phyloP scores from a whole-genome alignment of 2,329 filamentous ascomycete genomes.

The Chrysosporium keratinophilum region DNA sequence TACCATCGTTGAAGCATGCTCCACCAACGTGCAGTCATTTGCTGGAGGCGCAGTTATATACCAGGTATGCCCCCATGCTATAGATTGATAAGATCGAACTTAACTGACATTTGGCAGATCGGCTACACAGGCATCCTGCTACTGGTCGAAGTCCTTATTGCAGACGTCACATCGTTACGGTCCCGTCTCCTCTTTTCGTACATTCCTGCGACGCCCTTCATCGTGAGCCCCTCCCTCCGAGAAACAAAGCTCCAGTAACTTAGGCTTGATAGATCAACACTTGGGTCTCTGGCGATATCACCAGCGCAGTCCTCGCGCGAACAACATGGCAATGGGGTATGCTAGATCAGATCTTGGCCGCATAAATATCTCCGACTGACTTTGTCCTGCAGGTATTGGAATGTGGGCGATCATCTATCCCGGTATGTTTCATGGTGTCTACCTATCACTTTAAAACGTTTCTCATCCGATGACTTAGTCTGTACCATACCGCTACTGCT shows the following conservation, averaged over 20 bases:
- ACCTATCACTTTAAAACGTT: not conserved
- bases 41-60: conserved; percentile 51
- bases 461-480: conserved; percentile 21
- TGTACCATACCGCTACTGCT: conserved; percentile 47
- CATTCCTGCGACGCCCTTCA: conserved; percentile 49
- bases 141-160: conserved; percentile 54
- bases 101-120: conserved; percentile 30
- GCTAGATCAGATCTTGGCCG: conserved; percentile 20
- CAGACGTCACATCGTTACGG: conserved; percentile 53
- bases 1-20: conserved; percentile 47
- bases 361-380: not conserved
- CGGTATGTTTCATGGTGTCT: conserved; percentile 14
- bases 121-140: conserved; percentile 54
- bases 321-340: conserved; percentile 51
- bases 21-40: conserved; percentile 43
- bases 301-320: conserved; percentile 39
- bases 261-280: conserved; percentile 42
- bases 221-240: conserved; percentile 27
- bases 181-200: conserved; percentile 56
- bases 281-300: conserved; percentile 52
- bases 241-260: no score
- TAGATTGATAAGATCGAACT: not conserved
- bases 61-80: conserved; percentile 27
- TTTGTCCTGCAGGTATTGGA: conserved; percentile 34
- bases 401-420: conserved; percentile 56